Conservation (phyloP, 2,329 filamentous ascomycete species). For the Aspergillus sp. region DNA sequence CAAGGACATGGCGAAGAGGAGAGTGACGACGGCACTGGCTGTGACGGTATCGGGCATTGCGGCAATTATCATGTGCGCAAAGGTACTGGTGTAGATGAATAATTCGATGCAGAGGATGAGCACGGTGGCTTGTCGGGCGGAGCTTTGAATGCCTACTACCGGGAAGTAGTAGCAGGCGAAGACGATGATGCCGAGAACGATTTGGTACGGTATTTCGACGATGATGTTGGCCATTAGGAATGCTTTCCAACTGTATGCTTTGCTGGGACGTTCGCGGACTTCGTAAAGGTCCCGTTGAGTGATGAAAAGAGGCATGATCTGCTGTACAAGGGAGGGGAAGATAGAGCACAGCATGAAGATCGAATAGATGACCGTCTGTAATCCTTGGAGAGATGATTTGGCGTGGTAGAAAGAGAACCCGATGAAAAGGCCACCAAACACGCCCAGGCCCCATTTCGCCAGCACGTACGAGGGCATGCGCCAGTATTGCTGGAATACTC, state of each 20-base stretch:
- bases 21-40: slow-evolving; percentile 9
- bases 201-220: slow-evolving; percentile 58
- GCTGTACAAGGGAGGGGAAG: neutral
- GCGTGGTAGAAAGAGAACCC: slow-evolving; percentile 77
- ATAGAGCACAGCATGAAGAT: slow-evolving; percentile 68
- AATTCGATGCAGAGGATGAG: slow-evolving; percentile 61
- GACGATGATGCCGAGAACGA: slow-evolving; percentile 56
- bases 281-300: slow-evolving; percentile 59
- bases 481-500: slow-evolving; percentile 88
- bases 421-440: slow-evolving; percentile 67
- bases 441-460: slow-evolving; percentile 65
- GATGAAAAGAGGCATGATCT: slow-evolving; percentile 58
- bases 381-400: slow-evolving; percentile 70
- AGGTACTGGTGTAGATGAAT: slow-evolving; percentile 67
- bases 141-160: slow-evolving; percentile 29
- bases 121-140: slow-evolving; percentile 46
- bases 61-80: slow-evolving; percentile 69
- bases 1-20: slow-evolving; percentile 13
- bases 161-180: slow-evolving; percentile 67
- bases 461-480: slow-evolving; percentile 84
- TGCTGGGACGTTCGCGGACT: slow-evolving; percentile 60
- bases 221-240: slow-evolving; percentile 69
- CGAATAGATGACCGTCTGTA: slow-evolving; percentile 84
- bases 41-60: slow-evolving; percentile 8
- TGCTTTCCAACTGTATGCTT: slow-evolving; percentile 69